Conservation (phyloP, 345 rosid genomes). For the Lumnitzera racemosa region DNA sequence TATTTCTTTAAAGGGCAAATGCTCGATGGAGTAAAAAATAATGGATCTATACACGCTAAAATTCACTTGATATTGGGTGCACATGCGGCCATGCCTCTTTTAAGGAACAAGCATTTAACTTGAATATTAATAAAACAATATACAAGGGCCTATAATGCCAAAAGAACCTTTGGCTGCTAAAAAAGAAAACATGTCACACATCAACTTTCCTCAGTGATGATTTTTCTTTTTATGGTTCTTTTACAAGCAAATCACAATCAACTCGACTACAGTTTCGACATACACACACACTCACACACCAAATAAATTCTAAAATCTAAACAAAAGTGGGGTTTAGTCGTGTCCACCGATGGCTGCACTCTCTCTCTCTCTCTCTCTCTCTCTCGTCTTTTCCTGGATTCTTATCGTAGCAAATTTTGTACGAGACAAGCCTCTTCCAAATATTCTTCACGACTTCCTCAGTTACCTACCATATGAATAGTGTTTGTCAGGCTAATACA, state of each 20-base stretch:
- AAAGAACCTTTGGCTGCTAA: neutral
- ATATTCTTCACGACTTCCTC: constrained; percentile 9
- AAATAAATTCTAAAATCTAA: too few relatives aligned
- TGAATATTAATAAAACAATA: too few relatives aligned
- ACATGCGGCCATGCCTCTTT: too few relatives aligned
- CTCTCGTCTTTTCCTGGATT: constrained; percentile 13
- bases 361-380: constrained; percentile 5
- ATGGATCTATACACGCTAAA: too few relatives aligned
- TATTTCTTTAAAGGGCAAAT: too few relatives aligned
- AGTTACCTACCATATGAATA: constrained; percentile 6
- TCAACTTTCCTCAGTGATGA: too few relatives aligned
- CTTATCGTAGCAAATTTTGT: constrained; percentile 14
- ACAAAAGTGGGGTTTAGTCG: neutral
- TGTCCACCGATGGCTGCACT: neutral
- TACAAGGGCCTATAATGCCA: too few relatives aligned
- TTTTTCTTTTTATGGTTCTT: neutral
- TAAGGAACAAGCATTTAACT: neutral
- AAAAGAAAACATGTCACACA: constrained; percentile 3
- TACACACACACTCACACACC: too few relatives aligned
- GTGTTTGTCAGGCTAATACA: neutral
- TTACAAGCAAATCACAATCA: too few relatives aligned
- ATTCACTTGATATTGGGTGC: too few relatives aligned
- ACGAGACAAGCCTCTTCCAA: constrained; percentile 26
- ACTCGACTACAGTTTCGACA: too few relatives aligned
- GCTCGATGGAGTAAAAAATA: too few relatives aligned